Conservation (phyloP, 345 rosid genomes). For the Eucalyptus cloeziana region DNA sequence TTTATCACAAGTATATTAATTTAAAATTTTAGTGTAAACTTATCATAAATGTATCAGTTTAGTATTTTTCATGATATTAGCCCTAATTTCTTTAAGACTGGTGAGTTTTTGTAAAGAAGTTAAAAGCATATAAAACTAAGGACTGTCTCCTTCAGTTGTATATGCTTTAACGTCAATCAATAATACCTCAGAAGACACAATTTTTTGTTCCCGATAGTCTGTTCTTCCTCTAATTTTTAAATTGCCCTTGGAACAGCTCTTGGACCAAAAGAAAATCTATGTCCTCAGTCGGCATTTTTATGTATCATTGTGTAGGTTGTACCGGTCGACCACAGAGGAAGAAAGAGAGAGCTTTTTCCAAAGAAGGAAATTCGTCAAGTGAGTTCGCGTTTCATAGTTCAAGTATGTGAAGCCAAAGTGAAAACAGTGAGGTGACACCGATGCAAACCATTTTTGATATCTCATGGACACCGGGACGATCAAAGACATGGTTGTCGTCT, state of each 20-base stretch:
- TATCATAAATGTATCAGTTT: rapidly evolving
- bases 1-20: too few relatives aligned
- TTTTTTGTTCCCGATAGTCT: neutral
- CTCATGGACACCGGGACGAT: neutral
- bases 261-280: neutral
- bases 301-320: neutral
- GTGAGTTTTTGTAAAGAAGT: too few relatives aligned
- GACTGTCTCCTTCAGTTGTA: too few relatives aligned
- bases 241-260: neutral
- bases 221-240: neutral
- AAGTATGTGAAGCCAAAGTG: neutral
- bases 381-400: neutral
- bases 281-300: neutral
- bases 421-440: neutral
- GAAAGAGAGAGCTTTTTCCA: neutral
- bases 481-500: neutral
- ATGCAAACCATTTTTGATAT: neutral
- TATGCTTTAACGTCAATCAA: too few relatives aligned
- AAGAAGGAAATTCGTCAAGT: neutral
- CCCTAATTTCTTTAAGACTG: rapidly evolving
- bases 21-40: too few relatives aligned
- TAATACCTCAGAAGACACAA: neutral
- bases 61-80: too few relatives aligned
- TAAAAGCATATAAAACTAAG: too few relatives aligned
- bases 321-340: neutral